Conservation (phyloP, 2,329 filamentous ascomycete genomes). For the Onygenales sp. region DNA sequence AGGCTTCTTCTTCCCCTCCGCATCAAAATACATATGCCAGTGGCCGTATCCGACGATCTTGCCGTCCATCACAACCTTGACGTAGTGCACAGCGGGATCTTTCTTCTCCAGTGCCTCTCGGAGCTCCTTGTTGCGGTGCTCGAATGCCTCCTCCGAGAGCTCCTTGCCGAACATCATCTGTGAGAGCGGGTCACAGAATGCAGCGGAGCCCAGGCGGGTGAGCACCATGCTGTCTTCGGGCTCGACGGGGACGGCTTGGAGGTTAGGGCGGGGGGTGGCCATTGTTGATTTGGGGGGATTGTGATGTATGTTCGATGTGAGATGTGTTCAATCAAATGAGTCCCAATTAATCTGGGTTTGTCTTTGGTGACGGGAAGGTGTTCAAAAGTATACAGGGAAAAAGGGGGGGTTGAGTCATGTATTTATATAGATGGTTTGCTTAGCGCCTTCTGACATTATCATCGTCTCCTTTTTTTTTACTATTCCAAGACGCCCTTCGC, state of each 20-base stretch:
- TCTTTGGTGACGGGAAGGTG: neutral
- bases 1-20: slow-evolving; percentile 5
- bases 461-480: too few relatives aligned
- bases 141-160: neutral
- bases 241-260: slow-evolving; percentile 11
- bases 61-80: slow-evolving; percentile 6
- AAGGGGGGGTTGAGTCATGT: neutral
- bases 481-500: too few relatives aligned
- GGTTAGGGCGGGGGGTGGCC: slow-evolving; percentile 5
- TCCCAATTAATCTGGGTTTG: neutral
- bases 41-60: slow-evolving; percentile 10
- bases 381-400: neutral
- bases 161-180: slow-evolving; percentile 3
- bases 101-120: neutral
- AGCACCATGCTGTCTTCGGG: slow-evolving; percentile 10
- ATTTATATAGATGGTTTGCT: too few relatives aligned
- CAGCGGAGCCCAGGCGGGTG: slow-evolving; percentile 33
- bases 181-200: slow-evolving; percentile 8
- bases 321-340: neutral
- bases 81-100: neutral
- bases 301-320: neutral
- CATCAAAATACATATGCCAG: slow-evolving; percentile 13
- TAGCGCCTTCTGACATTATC: too few relatives aligned
- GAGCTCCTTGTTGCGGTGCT: slow-evolving; percentile 2
- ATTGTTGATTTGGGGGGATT: neutral